These are phyloP conservation scores for Veloporphyrellus conicus DNA, from an alignment of 1,284 basidiomycete genomes.

Conservation along the genomic window DNA sequence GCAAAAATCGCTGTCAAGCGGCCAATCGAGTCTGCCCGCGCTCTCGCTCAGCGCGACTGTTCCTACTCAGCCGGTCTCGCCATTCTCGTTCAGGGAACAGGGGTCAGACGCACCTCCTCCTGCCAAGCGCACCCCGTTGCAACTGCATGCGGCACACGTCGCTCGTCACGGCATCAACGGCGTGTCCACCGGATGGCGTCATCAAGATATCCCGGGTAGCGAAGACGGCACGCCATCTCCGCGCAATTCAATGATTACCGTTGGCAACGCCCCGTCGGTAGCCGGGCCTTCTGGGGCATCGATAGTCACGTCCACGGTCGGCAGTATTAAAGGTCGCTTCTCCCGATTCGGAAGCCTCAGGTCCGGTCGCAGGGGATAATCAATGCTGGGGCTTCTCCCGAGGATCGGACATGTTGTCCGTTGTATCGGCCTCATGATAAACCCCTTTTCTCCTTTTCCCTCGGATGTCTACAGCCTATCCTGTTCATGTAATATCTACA, in stretches of 20 bases:
- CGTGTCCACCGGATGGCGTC: slow-evolving; percentile 69
- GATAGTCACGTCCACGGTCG: slow-evolving; percentile 49
- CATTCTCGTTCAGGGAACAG: slow-evolving; percentile 24
- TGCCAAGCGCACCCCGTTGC: slow-evolving; percentile 66
- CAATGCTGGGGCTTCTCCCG: not conserved
- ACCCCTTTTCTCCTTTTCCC: not conserved
- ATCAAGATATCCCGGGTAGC: slow-evolving; percentile 52
- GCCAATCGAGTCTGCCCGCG: slow-evolving; percentile 38
- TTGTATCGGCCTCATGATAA: not conserved
- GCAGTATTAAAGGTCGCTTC: slow-evolving; percentile 59
- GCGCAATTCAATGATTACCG: slow-evolving; percentile 68
- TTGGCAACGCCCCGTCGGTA: slow-evolving; percentile 42
- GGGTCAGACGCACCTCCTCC: slow-evolving; percentile 31
- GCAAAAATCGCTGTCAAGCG: slow-evolving; percentile 39
- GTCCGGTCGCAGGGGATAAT: slow-evolving; percentile 53
- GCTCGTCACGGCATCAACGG: slow-evolving; percentile 76
- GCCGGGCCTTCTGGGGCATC: slow-evolving; percentile 48
- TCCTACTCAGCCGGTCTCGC: slow-evolving; percentile 45
- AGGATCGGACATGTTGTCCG: too few species aligned
- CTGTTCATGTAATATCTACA: slow-evolving; percentile 5
- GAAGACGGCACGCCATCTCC: slow-evolving; percentile 62
- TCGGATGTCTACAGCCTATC: not conserved
- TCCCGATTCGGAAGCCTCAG: slow-evolving; percentile 70
- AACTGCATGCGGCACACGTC: slow-evolving; percentile 71
- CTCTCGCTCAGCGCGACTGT: slow-evolving; percentile 44